Base-by-base conservation (phyloP, 2,329 filamentous ascomycete genomes). In the Phoma sp. region DNA sequence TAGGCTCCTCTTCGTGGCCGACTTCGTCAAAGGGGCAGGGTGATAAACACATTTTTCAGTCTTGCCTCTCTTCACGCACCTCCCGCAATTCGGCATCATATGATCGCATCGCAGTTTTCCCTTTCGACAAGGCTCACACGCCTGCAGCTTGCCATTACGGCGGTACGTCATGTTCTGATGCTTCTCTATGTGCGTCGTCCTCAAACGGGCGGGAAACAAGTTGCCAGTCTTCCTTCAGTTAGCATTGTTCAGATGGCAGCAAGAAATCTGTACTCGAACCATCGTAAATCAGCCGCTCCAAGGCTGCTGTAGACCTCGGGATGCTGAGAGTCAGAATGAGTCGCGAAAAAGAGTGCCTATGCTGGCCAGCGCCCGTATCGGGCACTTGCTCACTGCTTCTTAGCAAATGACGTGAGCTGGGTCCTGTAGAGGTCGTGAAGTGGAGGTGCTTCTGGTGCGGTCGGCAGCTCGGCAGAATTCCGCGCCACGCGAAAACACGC, bases 81-180 rank as follows among this genome's bases (percentile, higher is more conserved):
- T 58, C 5, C 68, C 72, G 56, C 72, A 76, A 4, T 62, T 63
- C 9, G 73, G 73, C 61, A 68, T 67, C 57, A 72, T 68, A 55
- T 75, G 73, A 47, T 75, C 73, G 44, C 71, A 74, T 38, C 65
- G 61, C n/a, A 74, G 55, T 47, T 75, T 72, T n/a, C 65, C 68
- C 48, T 71, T 71, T 2, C 73, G 63, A 46, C 73, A 76, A 13
- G 73, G 72, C 50, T 76, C 73, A 44, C 73, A 76, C 2, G 72
- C 70, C 47, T 75, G 73, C 5, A 74, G 61, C 49, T 75, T 74
- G n/a, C 73, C 73, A 61, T 76, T 76, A 21, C 73, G 67, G 15
- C 72, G 67, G 43, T 65, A 70, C 3, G 54, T 63, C 6, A 62
- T 67, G 38, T 69, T 73, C 19, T 69, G 61, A 25, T 59, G 62